Percentiles rank a stretch among this genome's conserved stretches.
phyloP scores from a whole-genome alignment of 371 early-diverging fungal genomes.

The Mortierella sp. region DNA sequence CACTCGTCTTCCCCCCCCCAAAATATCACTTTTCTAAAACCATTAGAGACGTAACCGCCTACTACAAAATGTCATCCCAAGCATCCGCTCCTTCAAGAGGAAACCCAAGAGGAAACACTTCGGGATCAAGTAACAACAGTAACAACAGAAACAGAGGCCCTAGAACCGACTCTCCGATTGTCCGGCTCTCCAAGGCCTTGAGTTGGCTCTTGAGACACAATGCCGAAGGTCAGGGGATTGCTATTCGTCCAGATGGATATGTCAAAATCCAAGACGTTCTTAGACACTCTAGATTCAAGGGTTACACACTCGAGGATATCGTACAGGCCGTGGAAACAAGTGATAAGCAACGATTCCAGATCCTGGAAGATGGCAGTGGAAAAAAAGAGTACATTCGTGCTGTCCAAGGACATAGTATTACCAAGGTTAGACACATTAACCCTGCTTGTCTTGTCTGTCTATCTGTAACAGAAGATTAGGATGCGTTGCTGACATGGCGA shows the following conservation, averaged over 20 bases:
- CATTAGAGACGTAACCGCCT: not conserved
- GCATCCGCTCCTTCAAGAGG: not conserved
- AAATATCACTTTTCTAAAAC: not conserved
- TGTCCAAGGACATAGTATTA: slow-evolving; percentile 88
- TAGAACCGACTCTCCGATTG: slow-evolving; percentile 38
- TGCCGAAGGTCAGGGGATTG: slow-evolving; percentile 81
- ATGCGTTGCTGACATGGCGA: too few relatives aligned
- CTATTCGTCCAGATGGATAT: slow-evolving; percentile 82
- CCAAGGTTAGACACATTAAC: slow-evolving; percentile 23
- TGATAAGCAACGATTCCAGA: slow-evolving; percentile 84
- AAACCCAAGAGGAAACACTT: not conserved
- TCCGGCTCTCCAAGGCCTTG: slow-evolving; percentile 79
- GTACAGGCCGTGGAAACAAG: slow-evolving; percentile 75
- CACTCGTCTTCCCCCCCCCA: not conserved
- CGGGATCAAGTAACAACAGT: not conserved
- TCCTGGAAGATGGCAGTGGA: slow-evolving; percentile 57
- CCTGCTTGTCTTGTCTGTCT: not conserved
- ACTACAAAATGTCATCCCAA: not conserved
- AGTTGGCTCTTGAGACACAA: slow-evolving; percentile 89
- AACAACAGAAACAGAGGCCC: slow-evolving; percentile 6
- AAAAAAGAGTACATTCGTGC: slow-evolving; percentile 75
- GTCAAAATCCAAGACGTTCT: slow-evolving; percentile 75
- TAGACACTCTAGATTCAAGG: slow-evolving; percentile 65
- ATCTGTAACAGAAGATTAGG: too few relatives aligned
- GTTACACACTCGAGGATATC: slow-evolving; percentile 66